Percentiles rank a stretch among this genome's conserved stretches.
phyloP scores from a whole-genome alignment of 2,329 filamentous ascomycete genomes.

The Talaromyces albobiverticillius region DNA sequence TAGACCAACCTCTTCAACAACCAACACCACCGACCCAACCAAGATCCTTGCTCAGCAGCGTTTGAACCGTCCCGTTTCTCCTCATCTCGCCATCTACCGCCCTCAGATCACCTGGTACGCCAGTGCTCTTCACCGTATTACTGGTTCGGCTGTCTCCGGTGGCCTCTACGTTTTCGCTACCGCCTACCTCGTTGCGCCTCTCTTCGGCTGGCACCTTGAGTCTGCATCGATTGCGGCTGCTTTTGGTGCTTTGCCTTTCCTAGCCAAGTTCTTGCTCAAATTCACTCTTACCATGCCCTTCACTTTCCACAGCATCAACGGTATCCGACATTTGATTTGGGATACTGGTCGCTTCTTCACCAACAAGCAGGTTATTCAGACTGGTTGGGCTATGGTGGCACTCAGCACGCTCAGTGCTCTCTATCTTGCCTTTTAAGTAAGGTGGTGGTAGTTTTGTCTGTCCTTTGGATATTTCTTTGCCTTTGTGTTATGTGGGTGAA shows the following conservation, averaged over 20 bases:
- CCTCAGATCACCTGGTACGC: slow-evolving; percentile 81
- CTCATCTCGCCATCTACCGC: slow-evolving; percentile 83
- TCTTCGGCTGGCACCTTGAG: slow-evolving; percentile 69
- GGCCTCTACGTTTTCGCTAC: slow-evolving; percentile 75
- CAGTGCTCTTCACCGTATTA: slow-evolving; percentile 76
- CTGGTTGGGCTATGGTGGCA: slow-evolving; percentile 63
- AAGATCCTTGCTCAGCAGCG: slow-evolving; percentile 77
- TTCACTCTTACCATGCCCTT: slow-evolving; percentile 61
- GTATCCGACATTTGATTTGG: slow-evolving; percentile 70
- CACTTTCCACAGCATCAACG: slow-evolving; percentile 66
- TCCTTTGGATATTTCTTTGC: slow-evolving; percentile 28
- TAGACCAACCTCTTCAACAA: slow-evolving; percentile 29
- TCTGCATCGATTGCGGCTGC: slow-evolving; percentile 61
- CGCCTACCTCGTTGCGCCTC: slow-evolving; percentile 76
- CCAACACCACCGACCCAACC: slow-evolving; percentile 32
- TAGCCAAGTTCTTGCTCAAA: slow-evolving; percentile 60
- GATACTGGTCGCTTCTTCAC: slow-evolving; percentile 61
- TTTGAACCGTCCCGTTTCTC: slow-evolving; percentile 73
- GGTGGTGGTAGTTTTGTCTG: slow-evolving; percentile 24
- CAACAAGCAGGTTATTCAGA: slow-evolving; percentile 63
- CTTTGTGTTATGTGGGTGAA: slow-evolving; percentile 17
- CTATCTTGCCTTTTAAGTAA: slow-evolving; percentile 45
- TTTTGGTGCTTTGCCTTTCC: slow-evolving; percentile 60
- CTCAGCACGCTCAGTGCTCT: slow-evolving; percentile 51
- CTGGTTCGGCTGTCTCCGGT: slow-evolving; percentile 70